Evolutionary conservation across 176 grass and related monocot species (phyloP), one percentile per base, ranked within the genome.

Genomic region (Bonia amplexicaulis): DNA sequence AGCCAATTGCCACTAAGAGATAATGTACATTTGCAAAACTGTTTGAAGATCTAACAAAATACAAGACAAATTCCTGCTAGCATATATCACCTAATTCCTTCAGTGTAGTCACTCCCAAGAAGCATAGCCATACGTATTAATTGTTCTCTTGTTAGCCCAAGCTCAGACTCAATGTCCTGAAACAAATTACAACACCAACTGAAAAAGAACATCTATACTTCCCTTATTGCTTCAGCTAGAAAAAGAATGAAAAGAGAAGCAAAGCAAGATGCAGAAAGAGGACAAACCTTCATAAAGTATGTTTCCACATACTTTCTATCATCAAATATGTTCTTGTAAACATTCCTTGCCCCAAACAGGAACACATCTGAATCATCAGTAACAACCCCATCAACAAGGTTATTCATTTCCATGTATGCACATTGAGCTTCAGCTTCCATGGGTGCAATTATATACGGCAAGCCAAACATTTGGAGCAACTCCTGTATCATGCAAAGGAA

Each of bases 301-400:
- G 93, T 98, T 86, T 98, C 96, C 58, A 98, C 96, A 89, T 98
- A 98, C 84, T 98, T 98, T 72, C 91, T 89, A 79, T 98, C 96
- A 83, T 98, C 93, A 89, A 98, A 98, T 90, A 95, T 98, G 82
- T 98, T 98, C 86, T 95, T 98, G 77, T 93, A 95, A 77, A 98
- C 93, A 92, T 88, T 90, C 71, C 86, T 84, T 91, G 96, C 91
- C 47, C 96, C 96, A 93, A 98, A 98, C 73, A 98, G 92, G 75
- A 98, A 95, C 58, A 95, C 96, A 66, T 98, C 96, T 84, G 96
- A 98, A 87, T 98, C 96, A 87, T 98, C 96, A 70, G 96, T 98
- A 69, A 98, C 93, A 69, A 98, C 96, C 70, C 96, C 96, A 71
- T 95, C 96, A 87, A 98, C 96, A 29, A 98, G 90, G 62, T 90